Evolutionary conservation across 2,329 filamentous ascomycete species (phyloP).

Genomic region (Paraphaeosphaeria sporulosa): DNA sequence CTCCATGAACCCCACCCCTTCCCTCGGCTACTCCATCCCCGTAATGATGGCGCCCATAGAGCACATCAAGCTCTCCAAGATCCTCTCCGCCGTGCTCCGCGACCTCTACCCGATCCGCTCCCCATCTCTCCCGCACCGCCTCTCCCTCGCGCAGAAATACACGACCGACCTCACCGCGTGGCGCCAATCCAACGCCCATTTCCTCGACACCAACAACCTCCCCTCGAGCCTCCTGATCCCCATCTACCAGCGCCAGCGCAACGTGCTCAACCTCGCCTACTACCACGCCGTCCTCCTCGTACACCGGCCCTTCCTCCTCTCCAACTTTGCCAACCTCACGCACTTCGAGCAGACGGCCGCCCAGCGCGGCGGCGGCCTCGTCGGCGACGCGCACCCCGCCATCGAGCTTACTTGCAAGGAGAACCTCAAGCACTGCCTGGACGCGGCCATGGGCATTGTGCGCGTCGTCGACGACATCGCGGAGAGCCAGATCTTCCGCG

Average conservation of each 20-base stretch:
- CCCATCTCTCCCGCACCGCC: conserved; percentile 39
- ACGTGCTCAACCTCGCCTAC: conserved; percentile 62
- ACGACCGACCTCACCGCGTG: conserved; percentile 54
- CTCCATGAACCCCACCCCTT: conserved; percentile 36
- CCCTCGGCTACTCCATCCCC: conserved; percentile 30
- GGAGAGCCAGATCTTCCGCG: conserved; percentile 54
- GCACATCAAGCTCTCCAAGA: conserved; percentile 55
- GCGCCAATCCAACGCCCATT: conserved; percentile 55
- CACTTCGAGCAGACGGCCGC: conserved; percentile 28
- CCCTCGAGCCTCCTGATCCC: conserved; percentile 56
- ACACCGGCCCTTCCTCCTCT: conserved; percentile 62
- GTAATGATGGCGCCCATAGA: conserved; percentile 57
- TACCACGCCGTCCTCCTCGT: conserved; percentile 65
- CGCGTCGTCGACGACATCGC: conserved; percentile 54
- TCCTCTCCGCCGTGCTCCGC: conserved; percentile 54
- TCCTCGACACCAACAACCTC: conserved; percentile 54
- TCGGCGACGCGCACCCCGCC: background rate
- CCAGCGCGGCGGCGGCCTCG: too few relatives aligned
- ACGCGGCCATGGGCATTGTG: conserved; percentile 57
- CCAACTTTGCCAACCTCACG: conserved; percentile 49
- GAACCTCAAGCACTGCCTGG: conserved; percentile 56
- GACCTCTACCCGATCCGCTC: conserved; percentile 55
- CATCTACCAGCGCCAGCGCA: conserved; percentile 62
- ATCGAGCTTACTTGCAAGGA: conserved; percentile 17
- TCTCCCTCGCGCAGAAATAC: conserved; percentile 52